Conservation (phyloP, 495 filamentous ascomycete species). For the Oleoguttula mirabilis region DNA sequence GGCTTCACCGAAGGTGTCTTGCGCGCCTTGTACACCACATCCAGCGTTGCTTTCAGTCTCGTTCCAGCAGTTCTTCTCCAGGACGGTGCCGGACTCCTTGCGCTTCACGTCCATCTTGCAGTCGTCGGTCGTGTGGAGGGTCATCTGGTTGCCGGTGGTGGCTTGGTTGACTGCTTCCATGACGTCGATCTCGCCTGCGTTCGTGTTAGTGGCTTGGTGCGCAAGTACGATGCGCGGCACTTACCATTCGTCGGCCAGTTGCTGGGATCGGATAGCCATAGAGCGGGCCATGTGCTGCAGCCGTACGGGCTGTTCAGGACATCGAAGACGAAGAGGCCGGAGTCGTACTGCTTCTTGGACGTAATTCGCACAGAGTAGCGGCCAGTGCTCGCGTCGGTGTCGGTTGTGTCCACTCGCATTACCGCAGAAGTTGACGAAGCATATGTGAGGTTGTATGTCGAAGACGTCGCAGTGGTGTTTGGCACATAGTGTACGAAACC, state of each 20-base stretch:
- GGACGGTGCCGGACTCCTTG: conserved; percentile 30
- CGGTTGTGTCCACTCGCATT: conserved; percentile 40
- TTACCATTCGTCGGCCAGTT: conserved; percentile 43
- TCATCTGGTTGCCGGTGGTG: conserved; percentile 36
- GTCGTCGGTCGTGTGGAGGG: conserved; percentile 34
- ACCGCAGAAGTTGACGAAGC: conserved; percentile 37
- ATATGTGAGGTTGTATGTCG: conserved; percentile 40
- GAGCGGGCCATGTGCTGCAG: conserved; percentile 45
- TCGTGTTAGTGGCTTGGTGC: too few species aligned
- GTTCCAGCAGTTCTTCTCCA: conserved; percentile 31
- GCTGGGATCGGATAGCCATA: conserved; percentile 50
- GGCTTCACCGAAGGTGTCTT: conserved; percentile 31
- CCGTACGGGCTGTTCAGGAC: conserved; percentile 39
- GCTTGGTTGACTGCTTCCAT: conserved; percentile 37
- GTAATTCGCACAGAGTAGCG: conserved; percentile 45
- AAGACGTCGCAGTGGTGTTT: conserved; percentile 25
- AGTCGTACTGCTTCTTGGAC: conserved; percentile 38
- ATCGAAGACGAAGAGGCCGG: conserved; percentile 45
- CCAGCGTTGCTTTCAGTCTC: conserved; percentile 32
- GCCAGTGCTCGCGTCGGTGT: conserved; percentile 34
- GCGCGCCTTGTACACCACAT: conserved; percentile 33
- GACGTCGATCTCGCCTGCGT: conserved; percentile 39
- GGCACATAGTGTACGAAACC: conserved; percentile 43
- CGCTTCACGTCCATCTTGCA: conserved; percentile 35
- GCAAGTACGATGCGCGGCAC: too few species aligned